These are phyloP conservation scores for Mortierella antarctica DNA, from an alignment of 192 early-diverging fungal species.

Conservation along the genomic window DNA sequence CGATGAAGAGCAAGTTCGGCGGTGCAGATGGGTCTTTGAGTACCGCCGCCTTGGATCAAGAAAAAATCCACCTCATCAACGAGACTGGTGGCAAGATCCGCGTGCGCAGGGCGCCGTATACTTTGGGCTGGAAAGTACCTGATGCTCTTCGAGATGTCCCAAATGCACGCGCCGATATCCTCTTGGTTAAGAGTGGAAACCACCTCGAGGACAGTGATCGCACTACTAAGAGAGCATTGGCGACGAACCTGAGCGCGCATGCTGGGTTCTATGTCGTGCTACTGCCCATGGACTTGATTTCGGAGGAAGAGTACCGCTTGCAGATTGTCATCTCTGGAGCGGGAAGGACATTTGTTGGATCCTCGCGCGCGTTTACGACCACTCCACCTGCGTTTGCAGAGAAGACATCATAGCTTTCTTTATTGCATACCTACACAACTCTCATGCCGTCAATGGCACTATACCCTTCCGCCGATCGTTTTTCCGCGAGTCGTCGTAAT, in stretches of 20 bases:
- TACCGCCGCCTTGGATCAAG: too few relatives aligned
- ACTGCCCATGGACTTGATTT: slow-evolving; percentile 5
- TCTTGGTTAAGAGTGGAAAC: neutral
- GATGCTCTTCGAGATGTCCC: neutral
- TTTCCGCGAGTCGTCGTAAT: too few relatives aligned
- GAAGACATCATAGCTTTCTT: neutral
- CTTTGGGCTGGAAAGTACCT: slow-evolving; percentile 10
- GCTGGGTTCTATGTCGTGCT: neutral
- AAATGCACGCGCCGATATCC: slow-evolving; percentile 2
- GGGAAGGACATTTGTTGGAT: slow-evolving; percentile 15
- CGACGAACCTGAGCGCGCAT: slow-evolving; percentile 8
- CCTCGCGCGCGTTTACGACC: slow-evolving; percentile 3
- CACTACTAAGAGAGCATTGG: neutral
- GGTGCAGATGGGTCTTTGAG: neutral
- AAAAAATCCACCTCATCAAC: neutral
- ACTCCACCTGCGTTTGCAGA: neutral
- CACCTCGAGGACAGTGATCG: neutral
- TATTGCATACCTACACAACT: too few relatives aligned
- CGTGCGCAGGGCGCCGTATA: slow-evolving; percentile 11
- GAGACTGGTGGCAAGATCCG: neutral
- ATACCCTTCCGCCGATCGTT: too few relatives aligned
- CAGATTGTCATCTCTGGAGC: slow-evolving; percentile 9
- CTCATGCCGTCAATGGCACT: too few relatives aligned
- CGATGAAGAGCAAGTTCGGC: neutral
- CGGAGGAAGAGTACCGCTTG: neutral